Percentiles rank a stretch among this genome's conserved stretches.
Evolutionary conservation across 2,329 filamentous ascomycete genomes (phyloP).

Genomic region (Colletotrichum sp.): DNA sequence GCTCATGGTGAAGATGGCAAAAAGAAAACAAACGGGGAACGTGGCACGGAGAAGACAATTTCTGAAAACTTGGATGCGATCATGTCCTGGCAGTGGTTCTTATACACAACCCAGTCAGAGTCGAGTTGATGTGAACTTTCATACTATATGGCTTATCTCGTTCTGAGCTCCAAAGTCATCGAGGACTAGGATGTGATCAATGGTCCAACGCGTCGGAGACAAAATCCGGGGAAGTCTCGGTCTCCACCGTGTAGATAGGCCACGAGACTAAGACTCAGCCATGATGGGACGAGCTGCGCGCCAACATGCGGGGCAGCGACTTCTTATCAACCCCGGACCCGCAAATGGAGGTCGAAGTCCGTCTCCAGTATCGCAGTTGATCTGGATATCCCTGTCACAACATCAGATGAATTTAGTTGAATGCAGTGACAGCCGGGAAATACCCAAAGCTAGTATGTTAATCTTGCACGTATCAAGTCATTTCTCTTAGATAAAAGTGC

Average conservation of each 20-base stretch:
- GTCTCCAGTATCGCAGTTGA: not conserved
- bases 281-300: not conserved
- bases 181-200: not conserved
- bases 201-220: not conserved
- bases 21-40: fast-evolving
- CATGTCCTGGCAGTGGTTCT: not conserved
- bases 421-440: not conserved
- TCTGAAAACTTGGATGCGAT: not conserved
- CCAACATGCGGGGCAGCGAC: not conserved
- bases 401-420: not conserved
- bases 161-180: not conserved
- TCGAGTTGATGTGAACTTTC: not conserved
- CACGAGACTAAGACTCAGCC: not conserved
- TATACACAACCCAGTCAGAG: not conserved
- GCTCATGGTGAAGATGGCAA: not conserved
- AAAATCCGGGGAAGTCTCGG: not conserved
- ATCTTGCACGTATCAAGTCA: not conserved
- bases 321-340: slow-evolving; percentile 1
- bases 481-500: not conserved
- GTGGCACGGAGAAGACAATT: not conserved
- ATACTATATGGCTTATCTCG: not conserved
- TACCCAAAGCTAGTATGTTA: not conserved
- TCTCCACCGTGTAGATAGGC: not conserved
- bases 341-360: slow-evolving; percentile 7
- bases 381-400: not conserved